phyloP scores from a whole-genome alignment of 2,329 filamentous ascomycete genomes.

The Fusarium sp. region DNA sequence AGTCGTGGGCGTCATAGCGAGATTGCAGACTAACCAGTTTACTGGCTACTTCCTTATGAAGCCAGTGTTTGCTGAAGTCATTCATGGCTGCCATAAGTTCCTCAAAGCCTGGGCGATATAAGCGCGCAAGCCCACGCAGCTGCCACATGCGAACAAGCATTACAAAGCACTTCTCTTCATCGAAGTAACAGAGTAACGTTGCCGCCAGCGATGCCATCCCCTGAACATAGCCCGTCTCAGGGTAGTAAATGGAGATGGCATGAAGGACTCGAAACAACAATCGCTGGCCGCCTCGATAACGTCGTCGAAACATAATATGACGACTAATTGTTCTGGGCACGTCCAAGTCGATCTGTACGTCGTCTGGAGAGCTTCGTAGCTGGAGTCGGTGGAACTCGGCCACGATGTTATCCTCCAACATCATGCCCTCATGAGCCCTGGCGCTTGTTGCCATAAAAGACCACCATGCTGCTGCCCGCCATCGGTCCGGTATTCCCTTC shows the following conservation, averaged over 20 bases:
- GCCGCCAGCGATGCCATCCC: conserved; percentile 96
- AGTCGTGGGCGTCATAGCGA: background rate
- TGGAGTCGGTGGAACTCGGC: conserved; percentile 80
- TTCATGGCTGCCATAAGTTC: conserved; percentile 87
- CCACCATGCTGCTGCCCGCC: conserved; percentile 94
- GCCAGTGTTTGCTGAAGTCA: conserved; percentile 88
- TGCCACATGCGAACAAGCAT: conserved; percentile 98
- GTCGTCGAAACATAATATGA: conserved; percentile 95
- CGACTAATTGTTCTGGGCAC: conserved; percentile 94
- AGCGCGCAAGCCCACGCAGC: conserved; percentile 83
- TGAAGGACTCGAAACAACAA: conserved; percentile 93
- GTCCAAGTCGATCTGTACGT: conserved; percentile 97
- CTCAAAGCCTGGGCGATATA: conserved; percentile 87
- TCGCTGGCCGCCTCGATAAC: conserved; percentile 92
- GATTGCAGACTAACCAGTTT: conserved; percentile 74
- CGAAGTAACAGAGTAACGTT: conserved; percentile 94
- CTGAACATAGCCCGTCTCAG: conserved; percentile 93
- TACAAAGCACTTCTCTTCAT: conserved; percentile 92
- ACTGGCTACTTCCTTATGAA: conserved; percentile 81
- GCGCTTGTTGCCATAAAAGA: conserved; percentile 88
- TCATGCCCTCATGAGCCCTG: conserved; percentile 68
- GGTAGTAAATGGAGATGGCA: conserved; percentile 90
- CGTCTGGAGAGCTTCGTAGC: conserved; percentile 81
- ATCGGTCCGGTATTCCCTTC: conserved; percentile 98
- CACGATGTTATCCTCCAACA: conserved; percentile 78